Evolutionary conservation across 495 filamentous ascomycete genomes (phyloP), one percentile per base, ranked within the genome.

Genomic region (Penicillium flavigenum): DNA sequence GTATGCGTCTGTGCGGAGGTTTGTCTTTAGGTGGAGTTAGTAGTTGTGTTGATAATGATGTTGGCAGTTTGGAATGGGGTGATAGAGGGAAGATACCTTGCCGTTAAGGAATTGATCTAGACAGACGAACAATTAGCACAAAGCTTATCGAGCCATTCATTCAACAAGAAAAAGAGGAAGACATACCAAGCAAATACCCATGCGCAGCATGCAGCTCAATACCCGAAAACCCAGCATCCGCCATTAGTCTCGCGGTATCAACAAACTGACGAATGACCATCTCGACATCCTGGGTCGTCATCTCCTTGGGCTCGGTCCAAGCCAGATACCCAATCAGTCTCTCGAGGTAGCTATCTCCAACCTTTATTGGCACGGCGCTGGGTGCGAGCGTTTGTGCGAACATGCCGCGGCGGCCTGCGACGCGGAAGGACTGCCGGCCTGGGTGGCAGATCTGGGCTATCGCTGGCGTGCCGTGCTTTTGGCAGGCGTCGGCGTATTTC

Each of bases 361-460:
- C 48, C 6, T 70, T 56, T 3, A 83, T 47, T 0, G 73, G 73
- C 20, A 82, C 68, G 1, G 74, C 69, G 46, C 75, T 79, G 2
- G 79, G 77, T 5, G 79, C 79, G 31, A 84, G 67, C 0, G 77
- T 70, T 26, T 74, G 67, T 0, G 66, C 70, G 31, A 81, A 77
- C 29, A 82, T 56, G 0, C 76, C 67, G 20, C 81, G 70, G 7
- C 65, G 61, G 1, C 83, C 83, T 0, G 77, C 72, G 6, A 69
- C 64, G 1, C 72, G 65, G 7, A 75, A 73, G 0, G 79, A 81
- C 58, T 87, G 84, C 1, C 83, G 75, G 3, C 83, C 83, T 0
- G 83, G 81, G 53, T 88, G 84, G 62, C 75, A 79, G 53, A 86
- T 62, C 58, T 88, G 83, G 2, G 83, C 74, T 29, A 87, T 70